Evolutionary conservation across 2,329 filamentous ascomycete genomes (phyloP), one percentile per base, ranked within the genome.

Genomic region (Lizonia empirigonia): DNA sequence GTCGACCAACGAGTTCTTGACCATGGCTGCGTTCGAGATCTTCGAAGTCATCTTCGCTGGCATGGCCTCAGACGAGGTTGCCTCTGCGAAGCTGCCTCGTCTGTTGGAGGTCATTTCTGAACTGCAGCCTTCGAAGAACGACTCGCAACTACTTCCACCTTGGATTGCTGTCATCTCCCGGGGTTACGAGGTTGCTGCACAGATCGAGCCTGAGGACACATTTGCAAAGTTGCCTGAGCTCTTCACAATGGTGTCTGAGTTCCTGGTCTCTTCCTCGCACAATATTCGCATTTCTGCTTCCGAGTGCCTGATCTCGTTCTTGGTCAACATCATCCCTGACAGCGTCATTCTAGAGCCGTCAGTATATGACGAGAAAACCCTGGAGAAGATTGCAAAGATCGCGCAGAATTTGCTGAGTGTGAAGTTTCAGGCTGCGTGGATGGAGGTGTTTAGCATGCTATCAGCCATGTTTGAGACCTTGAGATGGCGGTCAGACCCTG

Each of bases 31-130:
- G 0, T 97, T 99, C 64, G 93, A 97, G 60, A 93, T 97, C 4
- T 99, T 99, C 65, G 94, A 99, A 73, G 88, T 96, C 72, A 96
- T 97, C 35, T 97, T 99, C 60, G 88, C 89, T 63, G 89, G 91
- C 7, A 92, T 99, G 88, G 84, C 86, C 13, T 6, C 49, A 1
- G 88, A 92, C 60, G 91, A 96, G 60, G 82, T 92, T 39, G 90
- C 92, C 0, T 95, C 91, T 2, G 84, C 90, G 1, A 99, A 97
- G 76, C 81, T 99, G 10, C 91, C 92, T 2, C 85, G 90, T 49
- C 82, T 99, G 10, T 82, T 97, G 64, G 91, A 96, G 58, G 91
- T 94, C 44, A 96, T 99, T 61, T 87, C 88, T 10, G 92, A 97
- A 71, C 78, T 99, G 60, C 90, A 93, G 62, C 94, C 94, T 7